Evolutionary conservation across 768 basidiomycete species (phyloP).

Genomic region (Lactarius trivialis): DNA sequence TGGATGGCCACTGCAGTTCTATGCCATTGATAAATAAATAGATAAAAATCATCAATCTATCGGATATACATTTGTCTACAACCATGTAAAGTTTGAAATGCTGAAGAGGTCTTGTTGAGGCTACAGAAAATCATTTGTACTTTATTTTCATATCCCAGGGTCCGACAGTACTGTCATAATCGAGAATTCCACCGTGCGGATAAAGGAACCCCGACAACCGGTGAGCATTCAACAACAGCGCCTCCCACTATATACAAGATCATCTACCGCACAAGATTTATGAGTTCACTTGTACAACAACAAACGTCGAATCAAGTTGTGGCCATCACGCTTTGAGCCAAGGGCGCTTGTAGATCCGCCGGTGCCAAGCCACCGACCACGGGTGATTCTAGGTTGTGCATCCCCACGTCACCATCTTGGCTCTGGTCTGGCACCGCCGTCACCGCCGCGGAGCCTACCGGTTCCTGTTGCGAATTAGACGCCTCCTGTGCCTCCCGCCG

Average conservation of each 20-base stretch:
- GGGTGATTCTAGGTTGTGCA: neutral
- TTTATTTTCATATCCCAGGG: too few species aligned
- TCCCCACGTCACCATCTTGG: neutral
- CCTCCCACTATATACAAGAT: neutral
- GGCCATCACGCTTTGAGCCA: neutral
- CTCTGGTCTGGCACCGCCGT: neutral
- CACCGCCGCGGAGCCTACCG: neutral
- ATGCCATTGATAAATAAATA: too few species aligned
- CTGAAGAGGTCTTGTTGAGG: too few species aligned
- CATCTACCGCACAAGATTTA: neutral
- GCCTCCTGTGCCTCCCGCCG: constrained; percentile 29
- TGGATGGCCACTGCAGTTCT: too few species aligned
- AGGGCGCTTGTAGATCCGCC: neutral
- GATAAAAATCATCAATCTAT: too few species aligned
- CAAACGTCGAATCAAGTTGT: neutral
- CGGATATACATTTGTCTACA: too few species aligned
- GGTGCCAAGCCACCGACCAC: neutral
- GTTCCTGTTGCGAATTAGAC: neutral
- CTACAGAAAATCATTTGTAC: too few species aligned
- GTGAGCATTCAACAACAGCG: neutral
- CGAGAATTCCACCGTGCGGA: neutral
- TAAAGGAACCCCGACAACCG: neutral
- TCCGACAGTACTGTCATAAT: too few species aligned
- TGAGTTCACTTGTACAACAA: neutral
- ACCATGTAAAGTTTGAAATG: too few species aligned